Conservation (phyloP, 352 stramenopile species). For the Pilasporangium apinafurcum region DNA sequence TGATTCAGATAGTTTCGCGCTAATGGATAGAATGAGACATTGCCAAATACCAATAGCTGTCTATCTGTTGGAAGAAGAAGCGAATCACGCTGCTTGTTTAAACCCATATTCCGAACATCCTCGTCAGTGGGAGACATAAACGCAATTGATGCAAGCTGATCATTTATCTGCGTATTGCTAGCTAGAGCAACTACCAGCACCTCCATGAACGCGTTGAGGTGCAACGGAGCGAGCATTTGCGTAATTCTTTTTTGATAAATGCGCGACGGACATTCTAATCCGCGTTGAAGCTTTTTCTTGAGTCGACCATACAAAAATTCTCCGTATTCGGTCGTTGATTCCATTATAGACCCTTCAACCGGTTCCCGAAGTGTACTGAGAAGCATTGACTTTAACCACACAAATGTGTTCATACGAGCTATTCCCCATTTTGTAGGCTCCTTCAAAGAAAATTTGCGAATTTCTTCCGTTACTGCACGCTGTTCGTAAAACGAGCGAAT, state of each 20-base stretch:
- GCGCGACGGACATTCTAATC: constrained; percentile 13
- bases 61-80: constrained; percentile 28
- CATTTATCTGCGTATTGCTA: constrained; percentile 31
- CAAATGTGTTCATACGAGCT: constrained; percentile 36
- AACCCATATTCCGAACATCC: constrained; percentile 20
- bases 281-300: constrained; percentile 25
- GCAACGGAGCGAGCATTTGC: constrained; percentile 30
- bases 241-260: constrained; percentile 32
- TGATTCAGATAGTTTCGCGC: constrained; percentile 34
- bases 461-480: constrained; percentile 28
- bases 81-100: constrained; percentile 15
- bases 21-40: constrained; percentile 16
- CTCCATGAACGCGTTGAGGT: constrained; percentile 26
- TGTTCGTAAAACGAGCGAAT: constrained; percentile 53
- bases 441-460: constrained; percentile 30
- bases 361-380: constrained; percentile 34
- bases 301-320: constrained; percentile 25
- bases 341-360: constrained; percentile 12
- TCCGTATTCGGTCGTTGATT: constrained; percentile 33
- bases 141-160: constrained; percentile 33
- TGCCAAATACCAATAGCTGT: constrained; percentile 18
- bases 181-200: constrained; percentile 29
- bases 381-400: constrained; percentile 48
- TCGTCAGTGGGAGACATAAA: constrained; percentile 44
- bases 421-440: constrained; percentile 26